Conservation (phyloP, 371 early-diverging fungal species). For the Gilbertella persicaria region DNA sequence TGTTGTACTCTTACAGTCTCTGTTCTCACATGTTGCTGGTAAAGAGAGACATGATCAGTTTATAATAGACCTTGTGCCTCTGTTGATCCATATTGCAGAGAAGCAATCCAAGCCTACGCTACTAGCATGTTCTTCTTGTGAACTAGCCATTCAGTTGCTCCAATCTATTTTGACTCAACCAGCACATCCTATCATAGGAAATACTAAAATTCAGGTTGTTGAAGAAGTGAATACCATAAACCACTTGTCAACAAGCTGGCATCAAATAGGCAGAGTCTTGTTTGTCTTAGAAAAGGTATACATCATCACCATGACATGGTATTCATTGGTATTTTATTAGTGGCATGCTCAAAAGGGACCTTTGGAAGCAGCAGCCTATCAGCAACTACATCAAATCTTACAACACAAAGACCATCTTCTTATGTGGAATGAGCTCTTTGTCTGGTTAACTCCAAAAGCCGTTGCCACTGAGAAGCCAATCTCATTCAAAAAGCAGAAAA, state of each 20-base stretch:
- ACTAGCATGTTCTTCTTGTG: slow-evolving; percentile 11
- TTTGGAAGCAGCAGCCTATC: background rate
- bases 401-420: background rate
- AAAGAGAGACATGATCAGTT: too few species aligned
- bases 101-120: slow-evolving; percentile 2
- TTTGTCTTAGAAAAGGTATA: too few species aligned
- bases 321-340: too few species aligned
- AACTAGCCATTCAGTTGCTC: slow-evolving; percentile 2
- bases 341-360: background rate
- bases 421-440: slow-evolving; percentile 1
- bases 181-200: too few species aligned
- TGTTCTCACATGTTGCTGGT: background rate
- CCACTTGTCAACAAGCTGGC: too few species aligned
- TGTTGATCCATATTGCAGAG: background rate
- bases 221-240: too few species aligned
- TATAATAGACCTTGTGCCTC: too few species aligned
- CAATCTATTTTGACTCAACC: background rate
- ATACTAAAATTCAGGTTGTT: too few species aligned
- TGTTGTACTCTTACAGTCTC: slow-evolving; percentile 11
- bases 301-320: too few species aligned
- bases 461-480: slow-evolving; percentile 7
- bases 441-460: slow-evolving; percentile 8
- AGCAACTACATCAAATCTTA: background rate
- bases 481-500: background rate
- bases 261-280: too few species aligned